These are phyloP conservation scores for Aspergillus spinulosporus DNA, from an alignment of 2,329 filamentous ascomycete species.

Conservation along the genomic window DNA sequence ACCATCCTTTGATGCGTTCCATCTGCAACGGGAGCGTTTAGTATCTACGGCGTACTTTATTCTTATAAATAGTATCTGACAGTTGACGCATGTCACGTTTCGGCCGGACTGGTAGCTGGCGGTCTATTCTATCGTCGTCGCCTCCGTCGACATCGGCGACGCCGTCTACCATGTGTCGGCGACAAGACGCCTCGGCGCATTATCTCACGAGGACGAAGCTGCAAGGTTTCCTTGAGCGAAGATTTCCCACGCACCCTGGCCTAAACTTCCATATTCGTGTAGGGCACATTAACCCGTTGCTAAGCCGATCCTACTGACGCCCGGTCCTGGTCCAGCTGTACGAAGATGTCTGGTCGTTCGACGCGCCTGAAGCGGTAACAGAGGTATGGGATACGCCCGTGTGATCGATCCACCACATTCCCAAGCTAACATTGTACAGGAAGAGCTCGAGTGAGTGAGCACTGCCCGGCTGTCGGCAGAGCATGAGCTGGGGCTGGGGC, in stretches of 20 bases:
- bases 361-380: conserved; percentile 23
- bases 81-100: conserved; percentile 7
- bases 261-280: conserved; percentile 27
- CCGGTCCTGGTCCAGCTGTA: conserved; percentile 16
- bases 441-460: conserved; percentile 19
- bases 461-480: background rate
- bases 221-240: conserved; percentile 21
- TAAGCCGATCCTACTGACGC: conserved; percentile 1
- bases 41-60: background rate
- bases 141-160: background rate
- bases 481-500: conserved; percentile 11
- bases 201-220: conserved; percentile 23
- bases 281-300: background rate
- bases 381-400: conserved; percentile 13
- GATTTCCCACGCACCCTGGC: conserved; percentile 23
- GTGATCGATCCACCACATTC: background rate
- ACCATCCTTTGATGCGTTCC: conserved; percentile 2
- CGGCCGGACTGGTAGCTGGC: conserved; percentile 8
- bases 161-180: background rate
- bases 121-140: conserved; percentile 10
- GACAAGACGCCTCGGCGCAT: conserved; percentile 18
- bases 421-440: conserved; percentile 13
- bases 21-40: background rate
- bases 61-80: conserved; percentile 8
- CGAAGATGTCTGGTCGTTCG: conserved; percentile 23